Base-by-base conservation (phyloP, 768 basidiomycete genomes). In the Rhizopogon rudus region DNA sequence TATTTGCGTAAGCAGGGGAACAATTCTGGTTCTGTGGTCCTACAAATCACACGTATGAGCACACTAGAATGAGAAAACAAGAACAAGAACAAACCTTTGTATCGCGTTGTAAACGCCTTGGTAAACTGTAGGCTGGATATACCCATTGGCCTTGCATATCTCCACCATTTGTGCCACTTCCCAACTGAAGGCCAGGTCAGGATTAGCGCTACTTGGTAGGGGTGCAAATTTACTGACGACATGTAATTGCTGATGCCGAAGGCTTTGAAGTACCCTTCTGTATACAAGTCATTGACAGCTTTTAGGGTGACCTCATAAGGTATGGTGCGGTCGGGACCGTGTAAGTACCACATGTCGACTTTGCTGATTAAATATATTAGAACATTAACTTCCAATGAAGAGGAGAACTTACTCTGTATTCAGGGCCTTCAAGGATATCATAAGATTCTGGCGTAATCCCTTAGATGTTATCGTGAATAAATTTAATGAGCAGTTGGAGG, bases 361-460 rank as follows among this genome's bases (percentile, higher is more conserved):
- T 56, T 56, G 10, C 55, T 56, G 39, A 33, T 22, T 25, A 33
- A 12, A 31, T n/a, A 6, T 48, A 52, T 63, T 20, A 45, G 22
- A 22, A 35, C 16, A 39, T 45, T 44, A 16, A 35, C 13, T 22
- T 10, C 10, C 16, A 44, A 57, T 14, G 13, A 6, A 65, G 64
- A 52, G 42, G 29, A n/a, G 20, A 16, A 44, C 63, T 10, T 41
- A 81, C 79, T 84, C 74, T 5, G 78, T 72, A 61, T 70, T 77
- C 70, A 74, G 75, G 50, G 64, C 77, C 65, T 64, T 79, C 71
- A 77, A 59, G n/a, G 69, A 72, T 29, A 60, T 54, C 35, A 72
- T 59, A 31, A 70, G 58, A 37, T 68, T 61, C 50, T 67, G 70
- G 53, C 75, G 69, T 22, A 80, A 57, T 37, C 72, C 71, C 62